Evolutionary conservation across 345 rosid genomes (phyloP).

Genomic region (Hibiscus syriacus): DNA sequence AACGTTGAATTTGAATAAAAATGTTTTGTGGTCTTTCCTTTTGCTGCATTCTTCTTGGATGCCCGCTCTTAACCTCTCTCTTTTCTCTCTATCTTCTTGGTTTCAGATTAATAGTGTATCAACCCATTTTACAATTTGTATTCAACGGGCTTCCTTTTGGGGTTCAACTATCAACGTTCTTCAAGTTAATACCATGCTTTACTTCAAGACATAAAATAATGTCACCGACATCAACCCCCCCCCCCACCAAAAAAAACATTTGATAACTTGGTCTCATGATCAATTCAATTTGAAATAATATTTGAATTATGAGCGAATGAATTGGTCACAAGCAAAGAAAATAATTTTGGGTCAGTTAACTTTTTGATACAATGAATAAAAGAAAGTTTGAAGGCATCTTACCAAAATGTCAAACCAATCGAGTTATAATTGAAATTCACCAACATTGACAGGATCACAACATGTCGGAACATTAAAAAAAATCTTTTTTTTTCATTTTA

Average conservation of each 20-base stretch:
- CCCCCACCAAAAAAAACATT: too few relatives aligned
- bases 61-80: too few relatives aligned
- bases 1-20: too few relatives aligned
- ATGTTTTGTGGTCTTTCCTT: too few relatives aligned
- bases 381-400: neutral
- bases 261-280: neutral
- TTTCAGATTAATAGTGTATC: too few relatives aligned
- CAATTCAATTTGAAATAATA: neutral
- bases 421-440: neutral
- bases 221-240: neutral
- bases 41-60: too few relatives aligned
- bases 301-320: neutral
- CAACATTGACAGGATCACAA: neutral
- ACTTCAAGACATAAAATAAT: neutral
- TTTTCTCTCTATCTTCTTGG: too few relatives aligned
- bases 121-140: too few relatives aligned
- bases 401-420: conserved; percentile 8
- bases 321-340: neutral
- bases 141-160: too few relatives aligned
- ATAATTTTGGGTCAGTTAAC: neutral
- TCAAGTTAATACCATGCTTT: neutral
- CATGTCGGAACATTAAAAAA: neutral
- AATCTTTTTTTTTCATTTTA: neutral
- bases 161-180: too few relatives aligned
- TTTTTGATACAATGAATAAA: neutral